Evolutionary conservation across 2,329 filamentous ascomycete genomes (phyloP).

Genomic region (Purpureocillium takamizusanense): DNA sequence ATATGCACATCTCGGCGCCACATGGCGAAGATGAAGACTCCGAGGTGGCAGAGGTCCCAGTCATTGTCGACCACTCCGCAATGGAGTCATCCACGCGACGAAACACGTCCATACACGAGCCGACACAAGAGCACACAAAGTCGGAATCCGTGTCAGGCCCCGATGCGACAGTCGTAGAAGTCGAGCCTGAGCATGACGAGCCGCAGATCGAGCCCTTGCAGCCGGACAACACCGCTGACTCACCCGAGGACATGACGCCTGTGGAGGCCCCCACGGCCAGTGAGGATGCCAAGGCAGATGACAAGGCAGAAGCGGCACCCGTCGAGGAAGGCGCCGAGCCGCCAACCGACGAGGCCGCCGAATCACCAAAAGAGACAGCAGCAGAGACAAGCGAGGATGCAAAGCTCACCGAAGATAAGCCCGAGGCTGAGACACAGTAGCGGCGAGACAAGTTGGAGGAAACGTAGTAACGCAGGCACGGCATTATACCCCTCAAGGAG

Average conservation of each 20-base stretch:
- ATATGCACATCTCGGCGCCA: slow-evolving; percentile 34
- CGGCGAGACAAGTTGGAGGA: too few relatives aligned
- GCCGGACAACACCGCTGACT: not conserved
- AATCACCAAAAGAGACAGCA: not conserved
- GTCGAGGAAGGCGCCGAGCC: not conserved
- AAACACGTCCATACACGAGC: not conserved
- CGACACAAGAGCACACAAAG: slow-evolving; percentile 3
- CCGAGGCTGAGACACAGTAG: not conserved
- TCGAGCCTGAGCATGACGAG: slow-evolving; percentile 3
- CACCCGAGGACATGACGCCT: not conserved
- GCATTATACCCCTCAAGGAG: too few relatives aligned
- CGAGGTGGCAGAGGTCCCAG: slow-evolving; percentile 29
- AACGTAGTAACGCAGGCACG: too few relatives aligned
- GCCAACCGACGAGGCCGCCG: not conserved
- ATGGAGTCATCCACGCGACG: slow-evolving; percentile 9
- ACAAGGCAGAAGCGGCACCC: not conserved
- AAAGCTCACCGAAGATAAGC: not conserved
- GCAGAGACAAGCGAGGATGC: not conserved
- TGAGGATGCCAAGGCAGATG: not conserved
- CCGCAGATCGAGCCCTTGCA: not conserved
- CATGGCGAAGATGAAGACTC: slow-evolving; percentile 51
- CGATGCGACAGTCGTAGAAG: slow-evolving; percentile 2
- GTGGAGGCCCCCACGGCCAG: not conserved
- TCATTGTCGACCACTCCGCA: slow-evolving; percentile 29
- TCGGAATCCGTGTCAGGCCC: not conserved